phyloP scores from a whole-genome alignment of 2,329 filamentous ascomycete genomes.

The Pleomassaria siparia region DNA sequence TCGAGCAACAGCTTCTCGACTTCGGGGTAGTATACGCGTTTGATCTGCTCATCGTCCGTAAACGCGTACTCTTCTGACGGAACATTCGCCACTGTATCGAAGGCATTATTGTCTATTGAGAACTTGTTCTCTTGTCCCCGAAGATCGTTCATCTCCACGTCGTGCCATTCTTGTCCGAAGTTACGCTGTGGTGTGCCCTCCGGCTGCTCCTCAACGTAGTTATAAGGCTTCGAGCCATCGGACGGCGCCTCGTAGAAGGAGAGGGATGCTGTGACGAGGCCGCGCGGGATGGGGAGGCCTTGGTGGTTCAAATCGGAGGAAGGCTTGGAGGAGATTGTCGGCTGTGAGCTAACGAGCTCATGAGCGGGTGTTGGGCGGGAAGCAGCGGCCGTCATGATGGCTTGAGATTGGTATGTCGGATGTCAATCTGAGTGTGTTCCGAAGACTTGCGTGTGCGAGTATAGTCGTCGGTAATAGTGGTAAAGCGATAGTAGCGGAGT shows the following conservation, averaged over 20 bases:
- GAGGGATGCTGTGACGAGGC: constrained; percentile 63
- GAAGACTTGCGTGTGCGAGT: constrained; percentile 10
- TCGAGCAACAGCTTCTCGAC: constrained; percentile 71
- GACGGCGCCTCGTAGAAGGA: constrained; percentile 66
- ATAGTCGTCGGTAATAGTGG: background rate
- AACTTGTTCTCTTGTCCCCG: constrained; percentile 69
- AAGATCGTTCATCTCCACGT: constrained; percentile 69
- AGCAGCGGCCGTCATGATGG: constrained; percentile 48
- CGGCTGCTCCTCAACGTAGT: constrained; percentile 67
- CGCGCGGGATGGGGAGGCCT: constrained; percentile 53
- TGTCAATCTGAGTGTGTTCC: background rate
- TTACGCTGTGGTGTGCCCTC: constrained; percentile 66
- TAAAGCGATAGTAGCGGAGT: background rate
- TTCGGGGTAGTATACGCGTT: constrained; percentile 78
- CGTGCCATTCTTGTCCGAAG: constrained; percentile 53
- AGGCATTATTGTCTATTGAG: constrained; percentile 72
- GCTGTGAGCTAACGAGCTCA: constrained; percentile 35
- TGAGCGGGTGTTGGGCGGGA: constrained; percentile 46
- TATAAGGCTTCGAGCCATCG: constrained; percentile 63
- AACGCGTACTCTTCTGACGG: constrained; percentile 62
- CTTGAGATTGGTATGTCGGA: background rate
- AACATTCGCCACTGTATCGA: constrained; percentile 64
- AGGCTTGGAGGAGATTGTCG: constrained; percentile 25
- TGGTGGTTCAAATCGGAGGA: constrained; percentile 27
- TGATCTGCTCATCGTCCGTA: constrained; percentile 68